Percentiles rank a stretch among this genome's conserved stretches.
Conservation (phyloP, 495 filamentous ascomycete species). For the Cudoniella acicularis region DNA sequence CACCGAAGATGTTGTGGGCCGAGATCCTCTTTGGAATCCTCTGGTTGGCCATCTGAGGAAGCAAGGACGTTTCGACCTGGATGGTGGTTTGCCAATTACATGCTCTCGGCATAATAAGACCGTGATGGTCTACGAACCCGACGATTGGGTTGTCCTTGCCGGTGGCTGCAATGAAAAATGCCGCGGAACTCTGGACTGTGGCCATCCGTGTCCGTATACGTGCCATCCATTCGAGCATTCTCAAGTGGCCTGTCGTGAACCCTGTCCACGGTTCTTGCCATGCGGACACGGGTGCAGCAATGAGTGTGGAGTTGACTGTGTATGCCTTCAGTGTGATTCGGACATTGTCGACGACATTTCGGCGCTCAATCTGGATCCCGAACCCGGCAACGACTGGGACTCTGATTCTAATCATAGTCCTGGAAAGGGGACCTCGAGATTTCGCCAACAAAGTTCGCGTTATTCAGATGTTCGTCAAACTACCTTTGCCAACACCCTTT, state of each 20-base stretch:
- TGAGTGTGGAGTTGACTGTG: constrained; percentile 13
- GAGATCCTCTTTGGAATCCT: constrained; percentile 32
- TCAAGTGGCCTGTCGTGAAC: constrained; percentile 4
- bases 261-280: constrained; percentile 7
- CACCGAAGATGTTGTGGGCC: neutral
- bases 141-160: constrained; percentile 45
- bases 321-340: constrained; percentile 7
- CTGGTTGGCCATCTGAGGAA: constrained; percentile 1
- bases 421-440: too few relatives aligned
- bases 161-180: constrained; percentile 60
- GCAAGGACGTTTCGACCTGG: constrained; percentile 4
- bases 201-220: constrained; percentile 40
- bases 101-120: constrained; percentile 34
- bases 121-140: constrained; percentile 30
- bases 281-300: constrained; percentile 33
- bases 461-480: too few relatives aligned
- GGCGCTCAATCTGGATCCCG: too few relatives aligned
- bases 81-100: constrained; percentile 28
- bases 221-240: constrained; percentile 45
- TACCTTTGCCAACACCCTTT: too few relatives aligned
- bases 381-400: too few relatives aligned
- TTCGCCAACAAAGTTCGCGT: too few relatives aligned
- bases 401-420: too few relatives aligned
- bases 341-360: neutral
- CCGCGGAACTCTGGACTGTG: constrained; percentile 38